Conservation (phyloP, 108 stramenopile species). For the Discostella stelligeroides region DNA sequence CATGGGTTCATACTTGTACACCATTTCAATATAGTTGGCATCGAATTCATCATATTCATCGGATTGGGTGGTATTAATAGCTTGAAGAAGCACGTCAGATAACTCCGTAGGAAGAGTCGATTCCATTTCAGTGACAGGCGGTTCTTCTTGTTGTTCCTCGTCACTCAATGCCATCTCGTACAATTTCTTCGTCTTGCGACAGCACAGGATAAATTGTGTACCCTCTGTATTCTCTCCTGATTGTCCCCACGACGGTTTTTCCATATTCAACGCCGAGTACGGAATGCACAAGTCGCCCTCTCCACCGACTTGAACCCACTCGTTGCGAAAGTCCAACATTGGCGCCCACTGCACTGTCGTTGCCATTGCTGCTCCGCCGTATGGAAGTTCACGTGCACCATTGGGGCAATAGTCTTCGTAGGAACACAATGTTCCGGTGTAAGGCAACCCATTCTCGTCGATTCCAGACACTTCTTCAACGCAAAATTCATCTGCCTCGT, state of each 20-base stretch:
- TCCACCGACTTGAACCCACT: constrained; percentile 20
- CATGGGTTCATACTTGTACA: neutral
- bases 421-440: constrained; percentile 7
- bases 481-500: constrained; percentile 16
- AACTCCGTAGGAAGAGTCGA: too few relatives aligned
- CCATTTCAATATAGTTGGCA: neutral
- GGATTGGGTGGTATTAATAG: neutral
- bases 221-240: constrained; percentile 2
- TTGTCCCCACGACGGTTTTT: constrained; percentile 15
- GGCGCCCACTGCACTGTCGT: constrained; percentile 11
- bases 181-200: too few relatives aligned
- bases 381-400: constrained; percentile 4
- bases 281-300: constrained; percentile 5
- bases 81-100: too few relatives aligned
- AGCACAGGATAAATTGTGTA: constrained; percentile 16
- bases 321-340: constrained; percentile 1
- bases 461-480: neutral
- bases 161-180: too few relatives aligned
- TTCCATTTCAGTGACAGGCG: too few relatives aligned
- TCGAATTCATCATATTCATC: neutral
- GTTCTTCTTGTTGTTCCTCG: too few relatives aligned
- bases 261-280: constrained; percentile 12
- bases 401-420: constrained; percentile 24
- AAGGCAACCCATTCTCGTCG: neutral
- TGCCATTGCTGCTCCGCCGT: constrained; percentile 7